Base-by-base conservation (phyloP, 2,329 filamentous ascomycete genomes). In the Xenoacremonium recifei region DNA sequence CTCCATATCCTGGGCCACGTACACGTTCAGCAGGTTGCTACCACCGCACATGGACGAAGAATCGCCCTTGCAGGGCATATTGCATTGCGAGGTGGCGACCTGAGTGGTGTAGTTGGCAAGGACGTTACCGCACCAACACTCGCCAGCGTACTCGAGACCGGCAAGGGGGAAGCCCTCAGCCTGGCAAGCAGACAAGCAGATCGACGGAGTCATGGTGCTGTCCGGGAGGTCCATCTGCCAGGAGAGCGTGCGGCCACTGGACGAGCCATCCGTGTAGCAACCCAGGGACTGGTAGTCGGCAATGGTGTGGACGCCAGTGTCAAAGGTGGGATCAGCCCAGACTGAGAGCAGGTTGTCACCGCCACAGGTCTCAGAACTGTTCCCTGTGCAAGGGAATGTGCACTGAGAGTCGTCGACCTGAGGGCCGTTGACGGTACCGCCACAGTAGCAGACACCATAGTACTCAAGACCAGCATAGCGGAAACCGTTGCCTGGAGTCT, bases 231-330 rank as follows among this genome's bases (percentile, higher is more conserved):
- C 5, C 7, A 19, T 9, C 5, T 61, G 62, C 57, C 70, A 76
- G 19, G 65, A 65, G 35, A 79, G 64, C 19, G 76, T 68, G 36
- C 68, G 69, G 30, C 71, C 68, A 38, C 64, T 49, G 35, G 47
- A 48, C 16, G 64, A 65, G 41, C 66, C 55, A 47, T 78, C 76
- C 20, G 66, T 69, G 54, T 76, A 84, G 66, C 84, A 88, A 41
- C 84, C 84, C n/a, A 76, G 59, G 49, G 79, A 74, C 32, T 68
- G 66, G 70, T 82, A 87, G 34, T 72, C 69, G 39, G 68, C 67
- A 33, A 75, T 66, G 18, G 70, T 72, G 19, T 73, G 60, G 37
- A 75, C 64, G 16, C 62, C 65, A 48, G 67, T 72, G 35, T 66
- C 57, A 50, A 73, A 76, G 21, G 71, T 76, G 4, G 71, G 66